Evolutionary conservation across 1,284 basidiomycete genomes (phyloP), one percentile per base, ranked within the genome.

Genomic region (Golubevia pallescens): DNA sequence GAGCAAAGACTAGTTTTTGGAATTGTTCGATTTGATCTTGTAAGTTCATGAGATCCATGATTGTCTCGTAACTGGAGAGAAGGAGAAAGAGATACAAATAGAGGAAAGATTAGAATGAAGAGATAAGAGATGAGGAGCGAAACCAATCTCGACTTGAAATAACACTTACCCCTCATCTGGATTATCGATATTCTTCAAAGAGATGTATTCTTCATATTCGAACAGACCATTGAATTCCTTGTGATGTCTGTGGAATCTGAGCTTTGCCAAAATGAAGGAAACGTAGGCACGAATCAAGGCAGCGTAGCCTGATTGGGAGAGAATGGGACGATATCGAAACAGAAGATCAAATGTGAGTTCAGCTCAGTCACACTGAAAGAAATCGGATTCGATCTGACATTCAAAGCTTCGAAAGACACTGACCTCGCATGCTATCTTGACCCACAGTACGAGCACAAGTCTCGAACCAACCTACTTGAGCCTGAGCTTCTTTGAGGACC

Each of bases 181-280:
- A 61, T 85, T 84, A 73, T 85, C 81, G 60, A 85, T 85, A 68
- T 84, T 84, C 63, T 85, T 85, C 67, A 85, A 75, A n/a, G 80
- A 82, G 54, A 85, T 80, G 65, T 85, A 85, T 60, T 85, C 83
- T 61, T 85, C 80, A 58, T 85, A 85, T 54, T 85, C 83, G 61
- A 85, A 85, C 10, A 85, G 73, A 24, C 83, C 83, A 61, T 85
- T 85, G 74, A 85, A 85, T 65, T 85, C 81, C 57, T 78, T 80
- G 74, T 85, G 83, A 61, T 78, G 69, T 32, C 83, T 76, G 67
- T 85, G 83, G 72, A 85, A 85, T 21, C 81, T 76, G 28, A 85
- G 78, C 71, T 85, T 85, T 55, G 74, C 75, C 20, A 83, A 73
- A 66, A 85, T 82, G 55, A 84, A 78, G 56, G 65, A 73, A 63